Base-by-base conservation (phyloP, 148 eudicot genomes). In the Fagopyrum homotropicum region DNA sequence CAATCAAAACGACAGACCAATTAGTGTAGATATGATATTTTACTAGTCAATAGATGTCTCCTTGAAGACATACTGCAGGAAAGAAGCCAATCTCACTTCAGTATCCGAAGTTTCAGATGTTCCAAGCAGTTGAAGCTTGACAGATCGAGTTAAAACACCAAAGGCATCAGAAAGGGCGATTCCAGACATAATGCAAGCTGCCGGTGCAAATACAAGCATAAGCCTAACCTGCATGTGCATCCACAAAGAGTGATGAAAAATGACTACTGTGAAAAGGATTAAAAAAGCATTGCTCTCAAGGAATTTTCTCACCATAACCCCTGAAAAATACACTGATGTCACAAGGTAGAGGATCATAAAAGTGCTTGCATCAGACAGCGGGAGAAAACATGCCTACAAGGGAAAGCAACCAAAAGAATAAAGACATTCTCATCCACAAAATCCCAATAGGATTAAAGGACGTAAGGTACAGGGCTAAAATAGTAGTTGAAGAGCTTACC, bases 121-220 rank as follows among this genome's bases (percentile, higher is more conserved):
- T 72, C 85, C 82, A 75, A 85, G 84, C 82, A 90, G 77, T 81
- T 88, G 89, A 78, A 81, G 86, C 82, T 95, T 95, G 74, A 95
- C 84, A 69, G 99, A 95, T 77, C 91, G 83, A 5, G 99, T 88
- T 76, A 92, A 89, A 76, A 89, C 94, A 76, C 79, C 87, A 79
- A 95, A 95, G 44, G 99, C 91, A 89, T 82, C 96, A 10, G 99
- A 95, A 73, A 95, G 92, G 46, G 99, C 99, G 79, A 95, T 95
- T 79, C 99, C 99, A 80, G 99, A 95, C 87, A 88, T 79, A 78
- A 95, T 92, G 83, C 97, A 95, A 81, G 99, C 99, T 59, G 99
- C 99, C 52, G 97, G 97, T 72, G 99, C 99, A 83, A 95, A 85
- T 59, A 95, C 99, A 82, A 95, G 97, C 99, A 95, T 95, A 76